Evolutionary conservation across 306 rosid genomes (phyloP).

Genomic region (Morella rubra): DNA sequence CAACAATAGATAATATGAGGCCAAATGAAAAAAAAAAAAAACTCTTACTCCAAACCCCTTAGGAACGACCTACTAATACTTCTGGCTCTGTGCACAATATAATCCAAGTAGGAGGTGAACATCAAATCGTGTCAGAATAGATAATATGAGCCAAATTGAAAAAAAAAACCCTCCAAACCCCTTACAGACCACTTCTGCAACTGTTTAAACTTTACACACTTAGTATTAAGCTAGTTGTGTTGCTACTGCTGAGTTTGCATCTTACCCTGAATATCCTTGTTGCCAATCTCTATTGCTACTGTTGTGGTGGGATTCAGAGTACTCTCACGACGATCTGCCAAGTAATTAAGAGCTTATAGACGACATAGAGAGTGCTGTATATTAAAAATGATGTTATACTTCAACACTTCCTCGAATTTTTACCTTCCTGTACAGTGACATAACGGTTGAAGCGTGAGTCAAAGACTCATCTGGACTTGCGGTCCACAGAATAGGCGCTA

Average conservation of each 20-base stretch:
- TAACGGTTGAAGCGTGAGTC: constrained; percentile 75
- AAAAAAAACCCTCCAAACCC: background rate
- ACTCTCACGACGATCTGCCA: constrained; percentile 70
- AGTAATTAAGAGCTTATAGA: constrained; percentile 18
- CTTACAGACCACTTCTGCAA: background rate
- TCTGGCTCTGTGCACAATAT: constrained; percentile 59
- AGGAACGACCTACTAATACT: constrained; percentile 53
- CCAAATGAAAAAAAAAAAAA: background rate
- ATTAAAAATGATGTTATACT: background rate
- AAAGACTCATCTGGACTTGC: constrained; percentile 65
- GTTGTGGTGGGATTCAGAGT: constrained; percentile 62
- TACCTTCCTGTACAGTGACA: constrained; percentile 85
- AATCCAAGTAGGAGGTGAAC: constrained; percentile 10
- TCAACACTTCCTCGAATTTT: background rate
- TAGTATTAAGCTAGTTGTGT: background rate
- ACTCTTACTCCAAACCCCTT: too few species aligned
- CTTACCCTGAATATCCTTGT: constrained; percentile 62
- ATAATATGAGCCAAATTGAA: background rate
- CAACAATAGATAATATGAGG: background rate
- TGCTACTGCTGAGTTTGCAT: background rate
- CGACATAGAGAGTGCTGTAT: constrained; percentile 2
- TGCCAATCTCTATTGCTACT: constrained; percentile 58
- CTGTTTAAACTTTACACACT: too few species aligned
- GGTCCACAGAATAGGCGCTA: too few species aligned
- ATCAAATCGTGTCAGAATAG: constrained; percentile 13